phyloP scores from a whole-genome alignment of 768 basidiomycete genomes.

The Podaxis sp. region DNA sequence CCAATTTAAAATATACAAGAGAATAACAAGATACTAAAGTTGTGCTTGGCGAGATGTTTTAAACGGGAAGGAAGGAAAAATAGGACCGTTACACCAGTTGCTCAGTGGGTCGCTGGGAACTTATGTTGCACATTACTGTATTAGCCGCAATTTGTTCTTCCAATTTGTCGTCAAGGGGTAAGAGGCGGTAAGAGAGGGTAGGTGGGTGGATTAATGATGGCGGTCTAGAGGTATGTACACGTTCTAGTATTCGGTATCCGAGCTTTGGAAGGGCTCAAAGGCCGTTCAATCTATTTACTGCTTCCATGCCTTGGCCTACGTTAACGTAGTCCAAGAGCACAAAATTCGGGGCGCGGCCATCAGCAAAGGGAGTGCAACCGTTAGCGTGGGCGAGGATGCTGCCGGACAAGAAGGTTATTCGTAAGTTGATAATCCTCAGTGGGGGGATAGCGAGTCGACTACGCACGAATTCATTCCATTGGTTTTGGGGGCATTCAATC shows the following conservation, averaged over 20 bases:
- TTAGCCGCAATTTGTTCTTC: too few relatives aligned
- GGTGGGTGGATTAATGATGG: too few relatives aligned
- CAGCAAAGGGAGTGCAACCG: slow-evolving; percentile 40
- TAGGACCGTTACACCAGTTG: too few relatives aligned
- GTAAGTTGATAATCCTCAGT: background rate
- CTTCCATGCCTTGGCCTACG: slow-evolving; percentile 37
- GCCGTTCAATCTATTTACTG: slow-evolving; percentile 43
- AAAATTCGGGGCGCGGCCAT: slow-evolving; percentile 43
- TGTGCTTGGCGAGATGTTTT: too few relatives aligned
- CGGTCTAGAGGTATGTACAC: background rate
- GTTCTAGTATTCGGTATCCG: background rate
- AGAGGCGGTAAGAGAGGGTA: too few relatives aligned
- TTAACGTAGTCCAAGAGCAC: slow-evolving; percentile 50
- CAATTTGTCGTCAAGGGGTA: too few relatives aligned
- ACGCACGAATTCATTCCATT: slow-evolving; percentile 30
- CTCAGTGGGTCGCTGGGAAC: too few relatives aligned
- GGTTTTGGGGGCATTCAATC: slow-evolving; percentile 24
- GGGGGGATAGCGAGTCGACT: background rate
- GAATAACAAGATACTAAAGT: too few relatives aligned
- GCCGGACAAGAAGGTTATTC: background rate
- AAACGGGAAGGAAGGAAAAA: too few relatives aligned
- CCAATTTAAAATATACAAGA: too few relatives aligned
- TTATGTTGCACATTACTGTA: too few relatives aligned
- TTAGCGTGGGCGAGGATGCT: slow-evolving; percentile 40
- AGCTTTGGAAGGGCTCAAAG: slow-evolving; percentile 13